Percentiles rank a stretch among this genome's conserved stretches.
These are phyloP conservation scores for Dalbergia oliveri DNA, from an alignment of 306 rosid genomes.

Conservation along the genomic window DNA sequence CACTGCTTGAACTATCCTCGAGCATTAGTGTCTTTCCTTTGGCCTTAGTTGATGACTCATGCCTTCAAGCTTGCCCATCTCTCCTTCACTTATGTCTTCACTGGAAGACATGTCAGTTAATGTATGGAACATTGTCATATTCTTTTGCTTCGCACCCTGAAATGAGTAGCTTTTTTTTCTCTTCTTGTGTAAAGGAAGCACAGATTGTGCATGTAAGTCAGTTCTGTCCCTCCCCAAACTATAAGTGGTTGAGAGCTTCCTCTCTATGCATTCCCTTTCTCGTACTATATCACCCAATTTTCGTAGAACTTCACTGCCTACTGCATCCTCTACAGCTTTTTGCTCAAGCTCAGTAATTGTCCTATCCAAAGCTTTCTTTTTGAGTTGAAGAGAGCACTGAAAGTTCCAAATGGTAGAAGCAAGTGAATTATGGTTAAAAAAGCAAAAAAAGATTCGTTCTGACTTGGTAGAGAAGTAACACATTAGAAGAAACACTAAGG, in stretches of 20 bases:
- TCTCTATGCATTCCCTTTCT: constrained; percentile 65
- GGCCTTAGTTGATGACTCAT: too few relatives aligned
- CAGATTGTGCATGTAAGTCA: constrained; percentile 48
- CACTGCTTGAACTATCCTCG: background rate
- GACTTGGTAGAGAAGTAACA: background rate
- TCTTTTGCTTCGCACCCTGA: constrained; percentile 54
- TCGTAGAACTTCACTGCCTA: constrained; percentile 50
- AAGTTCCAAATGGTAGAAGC: background rate
- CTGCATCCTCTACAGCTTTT: constrained; percentile 57
- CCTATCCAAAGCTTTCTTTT: constrained; percentile 72
- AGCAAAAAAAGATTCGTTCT: background rate
- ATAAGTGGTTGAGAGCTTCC: constrained; percentile 72
- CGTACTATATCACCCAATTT: constrained; percentile 51
- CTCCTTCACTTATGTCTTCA: constrained; percentile 52
- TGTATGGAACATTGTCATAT: constrained; percentile 44
- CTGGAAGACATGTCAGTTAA: too few relatives aligned
- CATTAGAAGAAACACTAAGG: background rate
- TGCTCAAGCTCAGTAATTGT: constrained; percentile 63
- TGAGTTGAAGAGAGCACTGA: constrained; percentile 69
- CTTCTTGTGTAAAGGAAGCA: constrained; percentile 63
- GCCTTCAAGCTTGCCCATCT: constrained; percentile 19
- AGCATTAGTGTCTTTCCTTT: too few relatives aligned
- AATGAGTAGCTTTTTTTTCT: constrained; percentile 56
- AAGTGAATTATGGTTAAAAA: constrained; percentile 4
- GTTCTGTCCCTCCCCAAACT: constrained; percentile 71